Conservation (phyloP, 2,329 filamentous ascomycete genomes). For the Tolypocladium nubicola region DNA sequence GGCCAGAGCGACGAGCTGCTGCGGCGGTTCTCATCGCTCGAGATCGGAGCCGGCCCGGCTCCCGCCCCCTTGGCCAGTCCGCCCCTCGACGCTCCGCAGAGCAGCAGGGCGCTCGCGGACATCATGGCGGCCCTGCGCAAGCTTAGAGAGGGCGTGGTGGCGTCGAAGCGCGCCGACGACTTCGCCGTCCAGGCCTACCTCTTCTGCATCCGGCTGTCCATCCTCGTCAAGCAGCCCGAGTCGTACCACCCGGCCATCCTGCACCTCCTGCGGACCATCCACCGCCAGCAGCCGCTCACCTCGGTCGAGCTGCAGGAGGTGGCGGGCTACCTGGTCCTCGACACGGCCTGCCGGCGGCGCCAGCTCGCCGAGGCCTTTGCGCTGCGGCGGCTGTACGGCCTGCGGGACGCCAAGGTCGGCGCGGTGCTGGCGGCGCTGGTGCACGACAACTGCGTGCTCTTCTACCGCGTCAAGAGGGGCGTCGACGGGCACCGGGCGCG, state of each 20-base stretch:
- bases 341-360: constrained; percentile 74
- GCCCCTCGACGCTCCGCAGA: constrained; percentile 11
- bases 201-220: constrained; percentile 77
- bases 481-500: constrained; percentile 74
- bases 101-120: constrained; percentile 56
- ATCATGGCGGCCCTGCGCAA: constrained; percentile 83
- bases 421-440: constrained; percentile 58
- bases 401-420: constrained; percentile 60
- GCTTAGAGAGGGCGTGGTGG: constrained; percentile 80
- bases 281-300: constrained; percentile 57
- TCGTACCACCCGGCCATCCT: constrained; percentile 84
- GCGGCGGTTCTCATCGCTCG: constrained; percentile 60
- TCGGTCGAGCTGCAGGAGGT: constrained; percentile 69
- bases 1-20: constrained; percentile 64
- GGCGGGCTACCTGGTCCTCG: constrained; percentile 70
- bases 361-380: constrained; percentile 65
- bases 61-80: not conserved
- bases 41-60: constrained; percentile 5
- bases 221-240: constrained; percentile 72
- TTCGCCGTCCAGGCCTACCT: constrained; percentile 88
- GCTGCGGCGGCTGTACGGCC: constrained; percentile 48
- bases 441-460: constrained; percentile 73
- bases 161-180: constrained; percentile 60
- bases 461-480: constrained; percentile 57
- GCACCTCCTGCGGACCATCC: constrained; percentile 64